Base-by-base conservation (phyloP, 768 basidiomycete genomes). In the Chalciporus piperatus region DNA sequence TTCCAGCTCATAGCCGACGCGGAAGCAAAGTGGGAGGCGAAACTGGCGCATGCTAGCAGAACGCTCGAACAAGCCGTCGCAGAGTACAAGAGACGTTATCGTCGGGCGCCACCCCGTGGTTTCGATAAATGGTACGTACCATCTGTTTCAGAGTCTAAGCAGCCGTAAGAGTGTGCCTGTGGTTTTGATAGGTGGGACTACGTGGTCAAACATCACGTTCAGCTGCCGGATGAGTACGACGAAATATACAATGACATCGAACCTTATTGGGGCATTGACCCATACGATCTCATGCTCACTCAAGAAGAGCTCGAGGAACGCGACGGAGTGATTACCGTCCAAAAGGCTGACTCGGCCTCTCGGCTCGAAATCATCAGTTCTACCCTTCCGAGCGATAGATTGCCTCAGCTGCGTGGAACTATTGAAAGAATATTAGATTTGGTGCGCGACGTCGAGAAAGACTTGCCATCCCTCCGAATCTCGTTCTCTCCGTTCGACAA, bases 141-240 rank as follows among this genome's bases (percentile, higher is more conserved):
- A 25, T 14, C 6, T 6, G 32, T 17, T 14, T 16, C 17, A 19
- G 41, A 25, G 4, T 51, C 14, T 12, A 11, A 7, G 27, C 5
- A 19, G 3, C 40, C 7, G n/a, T n/a, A 37, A 37, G 35, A 16
- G 28, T n/a, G n/a, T 23, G 6, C 5, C 11, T 33, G 19, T 1
- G 16, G 23, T 22, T 20, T 32, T 4, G 35, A 14, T 14, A 69
- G 74, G 75, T 78, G 75, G 76, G 55, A 66, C 19, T 78, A 74
- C 50, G 72, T 72, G 6, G 62, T 66, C n/a, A 55, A 57, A 45
- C 55, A 78, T 52, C 54, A 68, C 25, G 68, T 78, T 2, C 71
- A 68, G 39, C 64, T 78, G 1, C 72, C 70, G 14, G 77, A 78
- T 52, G 76, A 78, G 48, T 78, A 78, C 42, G 76, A 78, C 59